Evolutionary conservation across 352 stramenopile genomes (phyloP), one percentile per base, ranked within the genome.

Genomic region (Globisporangium cederbergense): DNA sequence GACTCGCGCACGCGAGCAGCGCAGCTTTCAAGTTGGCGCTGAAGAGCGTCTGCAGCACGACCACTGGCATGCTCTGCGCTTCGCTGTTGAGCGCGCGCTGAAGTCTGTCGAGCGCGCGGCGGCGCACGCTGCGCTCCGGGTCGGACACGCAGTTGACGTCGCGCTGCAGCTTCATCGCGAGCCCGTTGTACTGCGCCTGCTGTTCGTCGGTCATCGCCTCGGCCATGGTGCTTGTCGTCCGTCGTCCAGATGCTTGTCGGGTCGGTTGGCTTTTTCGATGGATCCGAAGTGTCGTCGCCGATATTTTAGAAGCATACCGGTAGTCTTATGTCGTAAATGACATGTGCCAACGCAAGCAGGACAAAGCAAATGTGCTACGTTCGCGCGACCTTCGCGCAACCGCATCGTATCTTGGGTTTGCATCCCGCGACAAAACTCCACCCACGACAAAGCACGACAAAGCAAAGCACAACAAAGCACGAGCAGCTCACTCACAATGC

Each of bases 91-190:
- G 66, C 40, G 71, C 60, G 22, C 81, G 81, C 52, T 86, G 70
- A 20, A 95, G 74, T 60, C 87, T 92, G 57, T 95, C 84, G 22
- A 80, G 75, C 18, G 84, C 86, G 38, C 84, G 84, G 14, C 86
- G 86, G 11, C 84, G 84, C 51, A 93, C 77, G 18, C 67, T 77
- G 56, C 86, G 86, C 52, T 93, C 81, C 3, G 86, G 72, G 53
- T 93, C 86, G 16, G 68, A 43, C 32, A 95, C 64, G 54, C 86
- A 95, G 67, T 95, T 95, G 55, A 95, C 66, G 62, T 95, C 86
- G 42, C 81, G 84, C 72, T 93, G 83, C 50, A 95, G 80, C 68
- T 90, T 88, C 81, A 93, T 93, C 22, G 76, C 53, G 57, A 91
- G 70, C 74, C 79, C 78, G 40, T 72, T 75, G 73, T 81, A 85